Evolutionary conservation across 2,329 filamentous ascomycete species (phyloP).

Genomic region (Neonectria sp.): DNA sequence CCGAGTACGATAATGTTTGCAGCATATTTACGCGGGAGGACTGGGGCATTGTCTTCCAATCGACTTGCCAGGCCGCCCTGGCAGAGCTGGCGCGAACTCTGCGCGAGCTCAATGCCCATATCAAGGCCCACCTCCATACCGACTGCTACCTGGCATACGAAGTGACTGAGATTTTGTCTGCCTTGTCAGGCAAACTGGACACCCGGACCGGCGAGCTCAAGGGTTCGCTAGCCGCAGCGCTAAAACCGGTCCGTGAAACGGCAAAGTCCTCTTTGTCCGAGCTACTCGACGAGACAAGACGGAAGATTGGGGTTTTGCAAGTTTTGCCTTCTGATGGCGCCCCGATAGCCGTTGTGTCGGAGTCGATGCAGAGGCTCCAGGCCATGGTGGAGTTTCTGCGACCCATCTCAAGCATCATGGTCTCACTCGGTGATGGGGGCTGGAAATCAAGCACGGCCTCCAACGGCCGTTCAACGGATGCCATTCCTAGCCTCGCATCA

Average conservation of each 20-base stretch:
- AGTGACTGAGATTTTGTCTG: conserved; percentile 90
- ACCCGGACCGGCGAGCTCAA: conserved; percentile 89
- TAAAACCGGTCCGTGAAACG: conserved; percentile 93
- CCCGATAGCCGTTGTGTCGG: conserved; percentile 81
- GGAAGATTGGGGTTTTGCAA: conserved; percentile 75
- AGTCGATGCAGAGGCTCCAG: conserved; percentile 89
- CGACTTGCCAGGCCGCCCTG: conserved; percentile 84
- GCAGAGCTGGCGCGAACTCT: conserved; percentile 88
- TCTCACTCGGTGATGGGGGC: conserved; percentile 92
- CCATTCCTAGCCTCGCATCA: conserved; percentile 79
- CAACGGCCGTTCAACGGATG: conserved; percentile 71
- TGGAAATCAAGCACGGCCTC: conserved; percentile 76
- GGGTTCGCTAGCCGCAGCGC: conserved; percentile 82
- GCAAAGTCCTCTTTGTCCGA: conserved; percentile 89
- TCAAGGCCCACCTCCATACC: conserved; percentile 87
- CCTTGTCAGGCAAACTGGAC: conserved; percentile 84
- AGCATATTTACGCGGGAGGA: conserved; percentile 89
- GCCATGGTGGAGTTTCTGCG: conserved; percentile 89
- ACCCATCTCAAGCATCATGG: conserved; percentile 90
- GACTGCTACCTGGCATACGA: conserved; percentile 98
- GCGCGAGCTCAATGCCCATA: conserved; percentile 89
- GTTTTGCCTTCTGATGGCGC: conserved; percentile 84
- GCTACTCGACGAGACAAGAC: conserved; percentile 86
- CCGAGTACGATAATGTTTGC: conserved; percentile 93
- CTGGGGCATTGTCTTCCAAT: conserved; percentile 84